Evolutionary conservation across 1,284 basidiomycete species (phyloP), one percentile per base, ranked within the genome.

Genomic region (Rhodotorula sp.): DNA sequence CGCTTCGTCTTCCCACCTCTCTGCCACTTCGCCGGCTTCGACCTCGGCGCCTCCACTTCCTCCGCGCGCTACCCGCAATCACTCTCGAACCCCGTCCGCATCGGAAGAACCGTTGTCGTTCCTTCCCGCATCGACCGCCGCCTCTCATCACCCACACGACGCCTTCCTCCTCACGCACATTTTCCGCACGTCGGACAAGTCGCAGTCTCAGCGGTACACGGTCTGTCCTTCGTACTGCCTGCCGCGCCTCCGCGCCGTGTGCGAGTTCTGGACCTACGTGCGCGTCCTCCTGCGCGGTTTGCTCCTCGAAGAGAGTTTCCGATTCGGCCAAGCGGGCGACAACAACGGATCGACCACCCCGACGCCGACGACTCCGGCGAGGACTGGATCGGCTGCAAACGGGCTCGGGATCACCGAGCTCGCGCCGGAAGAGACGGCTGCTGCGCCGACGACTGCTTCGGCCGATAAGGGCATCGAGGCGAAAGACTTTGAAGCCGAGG

Each of bases 251-350:
- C 86, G 93, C 18, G 86, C 89, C n/a, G 92, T 93, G 26, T 95
- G 93, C 80, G 90, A 90, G 16, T 84, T 97, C 34, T 97, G 94
- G 92, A 88, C 90, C 28, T 97, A 92, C 79, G 86, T 97, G 54
- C 87, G 92, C 1, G 87, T 89, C 23, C 84, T 97, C 68, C 85
- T 95, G 45, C 90, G 92, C 71, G 89, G 88, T 67, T 83, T 97
- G 3, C 93, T 94, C 90, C 87, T 92, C 69, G 92, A 94, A 75
- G 90, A 90, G 58, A 69, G 73, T 23, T 68, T 74, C 57, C 71
- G 70, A 48, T 71, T 77, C 21, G 69, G 71, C 15, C 64, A 64
- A 34, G 63, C 61, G 18, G 47, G 58, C 23, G 58, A 54, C 26
- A 70, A 57, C 58, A 45, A 55, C 26, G 38, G 31, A n/a, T 7